phyloP scores from a whole-genome alignment of 2,329 filamentous ascomycete species.

The Phyllosticta paracitricarpa region DNA sequence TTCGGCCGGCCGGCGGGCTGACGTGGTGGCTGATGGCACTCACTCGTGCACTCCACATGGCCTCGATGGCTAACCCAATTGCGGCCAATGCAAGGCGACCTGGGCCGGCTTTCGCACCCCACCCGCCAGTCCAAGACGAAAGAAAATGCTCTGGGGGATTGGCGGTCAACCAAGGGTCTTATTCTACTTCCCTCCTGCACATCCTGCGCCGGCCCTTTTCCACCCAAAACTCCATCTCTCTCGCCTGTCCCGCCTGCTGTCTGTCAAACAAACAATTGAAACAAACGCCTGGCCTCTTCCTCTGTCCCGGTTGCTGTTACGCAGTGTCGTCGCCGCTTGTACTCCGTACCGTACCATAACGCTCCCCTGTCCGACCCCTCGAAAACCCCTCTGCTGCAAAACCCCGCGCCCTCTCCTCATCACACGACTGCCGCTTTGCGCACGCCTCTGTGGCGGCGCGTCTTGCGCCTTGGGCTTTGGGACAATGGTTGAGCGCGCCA shows the following conservation, averaged over 20 bases:
- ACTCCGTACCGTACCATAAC: background rate
- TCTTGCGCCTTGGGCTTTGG: background rate
- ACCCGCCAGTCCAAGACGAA: background rate
- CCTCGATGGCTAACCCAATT: background rate
- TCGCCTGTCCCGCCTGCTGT: too few relatives aligned
- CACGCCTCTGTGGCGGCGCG: background rate
- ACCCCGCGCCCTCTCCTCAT: background rate
- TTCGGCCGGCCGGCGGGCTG: background rate
- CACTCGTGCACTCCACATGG: too few relatives aligned
- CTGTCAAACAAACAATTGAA: too few relatives aligned
- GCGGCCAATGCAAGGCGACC: background rate
- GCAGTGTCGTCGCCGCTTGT: background rate
- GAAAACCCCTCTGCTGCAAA: background rate
- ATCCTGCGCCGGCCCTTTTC: background rate
- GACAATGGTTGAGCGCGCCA: constrained; percentile 8
- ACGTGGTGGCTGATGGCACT: background rate
- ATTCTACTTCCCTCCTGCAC: background rate
- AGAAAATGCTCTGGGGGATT: background rate
- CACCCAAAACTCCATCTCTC: background rate
- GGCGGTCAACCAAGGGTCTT: background rate
- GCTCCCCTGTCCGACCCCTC: background rate
- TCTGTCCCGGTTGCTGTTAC: background rate
- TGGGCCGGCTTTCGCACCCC: background rate
- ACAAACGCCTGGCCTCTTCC: too few relatives aligned
- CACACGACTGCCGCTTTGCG: background rate